Base-by-base conservation (phyloP, 148 eudicot genomes). In the Spergularia marina region DNA sequence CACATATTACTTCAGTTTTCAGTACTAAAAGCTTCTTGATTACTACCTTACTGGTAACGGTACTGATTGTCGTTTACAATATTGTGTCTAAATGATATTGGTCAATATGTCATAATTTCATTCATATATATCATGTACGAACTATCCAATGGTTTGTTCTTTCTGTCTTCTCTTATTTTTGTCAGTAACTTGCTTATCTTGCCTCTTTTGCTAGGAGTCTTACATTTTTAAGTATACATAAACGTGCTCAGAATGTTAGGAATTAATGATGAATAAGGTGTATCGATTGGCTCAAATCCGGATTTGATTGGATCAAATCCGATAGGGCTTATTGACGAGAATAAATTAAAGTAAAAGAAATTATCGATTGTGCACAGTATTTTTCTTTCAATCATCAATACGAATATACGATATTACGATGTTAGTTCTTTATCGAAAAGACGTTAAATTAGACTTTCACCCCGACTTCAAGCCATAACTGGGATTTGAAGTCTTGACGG, bases 181-280 rank as follows among this genome's bases (percentile, higher is more conserved):
- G 67, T 73, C 76, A 60, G 53, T 58, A 14, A 72, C 55, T 72
- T 40, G 74, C 34, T 49, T 67, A 51, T 47, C 18, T 49, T 59
- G 64, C 25, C 30, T 30, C 64, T 59, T 21, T 64, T 40, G 20
- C 69, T 65, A 65, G 4, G 40, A 69, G 14, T 52, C n/a, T 12
- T 52, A 52, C 3, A 0, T 30, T 30, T 30, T 69, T 53, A 8
- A 4, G 12, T 51, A 21, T 69, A 69, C 23, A 51, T 69, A 2
- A 40, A 69, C 30, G 41, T 65, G 53, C 69, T n/a, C 69, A 6
- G 7, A 14, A 4, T n/a, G n/a, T 56, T 56, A 6, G n/a, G 17
- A 17, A 17, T 14, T 4, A n/a, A 57, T 30, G 36, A 30, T 30
- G 36, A 30, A 30, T 30, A 30, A 30, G 36, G 36, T 30, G 36